These are phyloP conservation scores for Lactarius tabidus DNA, from an alignment of 768 basidiomycete genomes.

Conservation along the genomic window DNA sequence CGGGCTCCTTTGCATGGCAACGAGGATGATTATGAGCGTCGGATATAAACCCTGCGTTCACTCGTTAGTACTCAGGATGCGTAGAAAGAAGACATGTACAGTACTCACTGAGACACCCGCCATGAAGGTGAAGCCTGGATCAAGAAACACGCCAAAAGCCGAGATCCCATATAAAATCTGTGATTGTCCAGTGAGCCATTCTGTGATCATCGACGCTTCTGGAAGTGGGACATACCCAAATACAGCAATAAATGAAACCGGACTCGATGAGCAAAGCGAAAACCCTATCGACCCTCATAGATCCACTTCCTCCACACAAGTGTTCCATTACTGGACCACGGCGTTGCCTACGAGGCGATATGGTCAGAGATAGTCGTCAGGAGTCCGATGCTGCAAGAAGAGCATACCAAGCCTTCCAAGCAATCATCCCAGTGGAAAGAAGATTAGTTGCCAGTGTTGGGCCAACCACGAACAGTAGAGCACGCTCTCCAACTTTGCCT, in stretches of 20 bases:
- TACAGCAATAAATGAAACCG: slow-evolving; percentile 13
- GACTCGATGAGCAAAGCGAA: slow-evolving; percentile 18
- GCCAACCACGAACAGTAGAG: background rate
- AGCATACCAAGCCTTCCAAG: background rate
- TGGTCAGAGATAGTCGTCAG: background rate
- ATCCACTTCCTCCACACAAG: background rate
- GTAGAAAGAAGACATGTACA: no score
- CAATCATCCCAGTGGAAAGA: background rate
- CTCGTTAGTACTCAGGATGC: background rate
- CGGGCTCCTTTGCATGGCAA: slow-evolving; percentile 19
- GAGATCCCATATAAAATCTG: slow-evolving; percentile 10
- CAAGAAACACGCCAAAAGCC: background rate
- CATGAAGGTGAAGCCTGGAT: slow-evolving; percentile 8
- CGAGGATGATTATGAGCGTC: slow-evolving; percentile 16
- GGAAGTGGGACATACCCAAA: slow-evolving; percentile 4
- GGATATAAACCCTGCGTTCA: slow-evolving; percentile 8
- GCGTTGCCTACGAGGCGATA: background rate
- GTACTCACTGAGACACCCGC: slow-evolving; percentile 4
- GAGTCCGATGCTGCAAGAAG: no score
- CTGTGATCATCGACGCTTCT: no score
- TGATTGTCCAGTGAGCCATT: background rate
- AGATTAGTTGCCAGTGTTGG: background rate
- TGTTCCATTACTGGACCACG: background rate
- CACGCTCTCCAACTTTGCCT: background rate
- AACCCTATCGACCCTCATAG: slow-evolving; percentile 7